Evolutionary conservation across 148 eudicot species (phyloP).

Genomic region (Nyssa sinensis): DNA sequence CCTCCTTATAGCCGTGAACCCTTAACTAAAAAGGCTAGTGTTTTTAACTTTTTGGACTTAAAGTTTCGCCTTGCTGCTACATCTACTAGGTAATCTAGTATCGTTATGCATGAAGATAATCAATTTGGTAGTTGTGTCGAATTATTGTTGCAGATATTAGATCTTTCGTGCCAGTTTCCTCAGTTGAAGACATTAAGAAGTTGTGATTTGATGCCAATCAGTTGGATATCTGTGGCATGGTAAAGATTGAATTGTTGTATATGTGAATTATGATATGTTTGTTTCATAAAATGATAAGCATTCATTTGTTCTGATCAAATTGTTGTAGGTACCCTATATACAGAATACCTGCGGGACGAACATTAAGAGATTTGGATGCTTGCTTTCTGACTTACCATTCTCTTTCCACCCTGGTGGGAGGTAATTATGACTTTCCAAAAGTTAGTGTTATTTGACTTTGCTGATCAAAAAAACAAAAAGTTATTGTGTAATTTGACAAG

Average conservation of each 20-base stretch:
- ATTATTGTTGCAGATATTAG: slow-evolving; percentile 3
- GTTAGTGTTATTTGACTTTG: no score
- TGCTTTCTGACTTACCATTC: slow-evolving; percentile 14
- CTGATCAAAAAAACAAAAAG: no score
- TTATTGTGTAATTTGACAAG: background rate
- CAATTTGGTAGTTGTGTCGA: no score
- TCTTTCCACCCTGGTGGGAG: background rate
- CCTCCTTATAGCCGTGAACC: slow-evolving; percentile 12
- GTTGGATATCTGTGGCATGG: slow-evolving; percentile 22
- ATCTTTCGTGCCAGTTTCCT: background rate
- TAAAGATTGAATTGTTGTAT: background rate
- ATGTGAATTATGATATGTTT: background rate
- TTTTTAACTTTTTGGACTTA: background rate
- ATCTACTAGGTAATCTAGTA: no score
- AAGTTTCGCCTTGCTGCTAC: background rate
- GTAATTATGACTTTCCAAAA: background rate
- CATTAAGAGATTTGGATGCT: slow-evolving; percentile 15
- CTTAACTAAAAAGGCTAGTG: slow-evolving; percentile 2
- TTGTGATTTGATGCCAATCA: slow-evolving; percentile 3
- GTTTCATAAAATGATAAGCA: background rate
- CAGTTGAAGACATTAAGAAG: slow-evolving; percentile 11
- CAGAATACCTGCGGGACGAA: slow-evolving; percentile 10
- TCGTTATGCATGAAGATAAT: no score
- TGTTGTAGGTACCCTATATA: slow-evolving; percentile 18
- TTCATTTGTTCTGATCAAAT: background rate